Evolutionary conservation across 768 basidiomycete species (phyloP).

Genomic region (Phlegmacium glaucopus): DNA sequence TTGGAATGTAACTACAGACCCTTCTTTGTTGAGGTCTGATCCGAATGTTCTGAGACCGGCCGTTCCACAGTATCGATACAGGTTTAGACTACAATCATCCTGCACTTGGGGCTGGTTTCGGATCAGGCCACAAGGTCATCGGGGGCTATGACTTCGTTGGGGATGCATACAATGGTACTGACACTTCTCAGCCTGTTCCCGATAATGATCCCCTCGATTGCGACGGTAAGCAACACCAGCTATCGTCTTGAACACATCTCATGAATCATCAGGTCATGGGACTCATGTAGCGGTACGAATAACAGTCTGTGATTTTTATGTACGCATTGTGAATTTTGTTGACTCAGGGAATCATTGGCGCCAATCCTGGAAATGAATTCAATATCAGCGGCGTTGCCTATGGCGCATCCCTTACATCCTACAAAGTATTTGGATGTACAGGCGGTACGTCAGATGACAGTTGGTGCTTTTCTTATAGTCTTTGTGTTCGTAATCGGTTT

Average conservation of each 20-base stretch:
- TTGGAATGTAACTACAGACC: slow-evolving; percentile 47
- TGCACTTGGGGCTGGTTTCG: slow-evolving; percentile 49
- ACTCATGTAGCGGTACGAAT: slow-evolving; percentile 44
- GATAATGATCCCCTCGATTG: slow-evolving; percentile 52
- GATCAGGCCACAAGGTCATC: slow-evolving; percentile 48
- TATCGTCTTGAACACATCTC: background rate
- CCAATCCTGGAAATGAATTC: slow-evolving; percentile 55
- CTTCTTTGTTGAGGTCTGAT: background rate
- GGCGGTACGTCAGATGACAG: slow-evolving; percentile 50
- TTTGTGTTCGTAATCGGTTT: too few relatives aligned
- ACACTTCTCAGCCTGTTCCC: slow-evolving; percentile 36
- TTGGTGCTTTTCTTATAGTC: slow-evolving; percentile 20
- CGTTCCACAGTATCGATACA: slow-evolving; percentile 43
- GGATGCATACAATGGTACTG: slow-evolving; percentile 44
- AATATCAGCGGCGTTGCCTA: slow-evolving; percentile 72
- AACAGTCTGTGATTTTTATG: background rate
- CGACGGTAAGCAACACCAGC: slow-evolving; percentile 23
- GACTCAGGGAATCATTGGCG: slow-evolving; percentile 54
- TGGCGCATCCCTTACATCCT: slow-evolving; percentile 48
- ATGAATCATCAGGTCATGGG: slow-evolving; percentile 34
- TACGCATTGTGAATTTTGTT: background rate
- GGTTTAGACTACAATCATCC: slow-evolving; percentile 58
- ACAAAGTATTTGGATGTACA: slow-evolving; percentile 60
- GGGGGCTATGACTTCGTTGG: slow-evolving; percentile 60
- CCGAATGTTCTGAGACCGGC: too few relatives aligned